phyloP scores from a whole-genome alignment of 208 protist species.

The Porcisia hertigi region DNA sequence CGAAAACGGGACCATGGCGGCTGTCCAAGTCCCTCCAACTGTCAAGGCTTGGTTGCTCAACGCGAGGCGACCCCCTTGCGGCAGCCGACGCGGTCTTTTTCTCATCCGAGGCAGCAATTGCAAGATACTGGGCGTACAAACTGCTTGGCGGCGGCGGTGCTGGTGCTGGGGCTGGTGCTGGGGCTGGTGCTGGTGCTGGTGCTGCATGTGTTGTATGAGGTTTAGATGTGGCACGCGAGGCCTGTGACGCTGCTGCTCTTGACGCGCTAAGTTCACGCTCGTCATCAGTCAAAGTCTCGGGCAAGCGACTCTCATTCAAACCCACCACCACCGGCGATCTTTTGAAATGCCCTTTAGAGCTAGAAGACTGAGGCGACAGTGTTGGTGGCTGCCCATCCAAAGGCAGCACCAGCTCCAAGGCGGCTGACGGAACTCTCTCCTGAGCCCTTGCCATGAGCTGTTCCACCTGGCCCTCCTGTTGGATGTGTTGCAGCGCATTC shows the following conservation, averaged over 20 bases:
- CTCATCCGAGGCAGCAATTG: constrained; percentile 7
- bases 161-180: neutral
- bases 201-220: neutral
- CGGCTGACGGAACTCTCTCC: constrained; percentile 35
- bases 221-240: neutral
- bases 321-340: constrained; percentile 19
- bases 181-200: too few species aligned
- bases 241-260: neutral
- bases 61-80: neutral
- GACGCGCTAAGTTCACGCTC: neutral
- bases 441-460: constrained; percentile 43
- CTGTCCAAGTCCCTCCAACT: neutral
- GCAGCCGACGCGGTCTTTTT: neutral
- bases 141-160: constrained; percentile 5
- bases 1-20: neutral
- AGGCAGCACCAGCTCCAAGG: constrained; percentile 46
- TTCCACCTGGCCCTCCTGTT: constrained; percentile 54
- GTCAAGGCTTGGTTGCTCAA: neutral
- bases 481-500: constrained; percentile 51
- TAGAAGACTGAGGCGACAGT: neutral
- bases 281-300: neutral
- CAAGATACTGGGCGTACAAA: constrained; percentile 47
- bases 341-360: neutral
- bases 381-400: constrained; percentile 26
- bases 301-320: constrained; percentile 38